Evolutionary conservation across 805 yeast species (phyloP), one percentile per base, ranked within the genome.

Genomic region (Myxozyma geophila): DNA sequence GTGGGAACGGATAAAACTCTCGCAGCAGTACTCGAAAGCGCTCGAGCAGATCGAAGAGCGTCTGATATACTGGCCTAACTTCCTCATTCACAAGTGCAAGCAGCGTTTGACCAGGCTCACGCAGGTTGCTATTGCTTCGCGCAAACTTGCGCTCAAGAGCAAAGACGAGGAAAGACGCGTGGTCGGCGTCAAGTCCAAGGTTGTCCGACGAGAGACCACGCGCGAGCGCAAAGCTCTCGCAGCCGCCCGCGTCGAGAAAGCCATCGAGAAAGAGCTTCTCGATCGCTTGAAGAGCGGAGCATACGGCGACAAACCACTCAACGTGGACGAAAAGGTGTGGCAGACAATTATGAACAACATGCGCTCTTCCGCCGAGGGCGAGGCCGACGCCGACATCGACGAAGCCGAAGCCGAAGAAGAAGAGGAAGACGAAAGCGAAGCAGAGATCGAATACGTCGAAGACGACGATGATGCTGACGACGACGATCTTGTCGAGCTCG

Each of bases 241-340:
- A 28, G 98, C 99, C 46, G 99, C 99, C 33, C 90, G 89, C 81
- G 90, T 95, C 70, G 99, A 95, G 76, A 91, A 90, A 79, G 92
- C 97, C 13, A 95, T 95, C 71, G 99, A 95, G 78, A 91, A 91
- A 79, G 99, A 95, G 77, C 83, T 95, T 69, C 82, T 95, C 73
- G 97, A 92, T 59, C 87, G 99, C 77, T 84, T 95, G 74, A 95
- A 95, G 85, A 87, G 93, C 73, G 99, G 99, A 66, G 98, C 98
- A 1, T 95, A 95, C 75, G 99, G 99, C 69, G 98, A 95, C 74
- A 90, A 93, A 77, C 99, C 99, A 61, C 81, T 95, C 74, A 95
- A 95, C 73, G 98, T 95, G 43, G 98, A 95, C 72, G 97, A 93
- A 73, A 87, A 87, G 78, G 86, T 95, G 64, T 95, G 99, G 99